Base-by-base conservation (phyloP, 495 filamentous ascomycete genomes). In the Xylaria cubensis region DNA sequence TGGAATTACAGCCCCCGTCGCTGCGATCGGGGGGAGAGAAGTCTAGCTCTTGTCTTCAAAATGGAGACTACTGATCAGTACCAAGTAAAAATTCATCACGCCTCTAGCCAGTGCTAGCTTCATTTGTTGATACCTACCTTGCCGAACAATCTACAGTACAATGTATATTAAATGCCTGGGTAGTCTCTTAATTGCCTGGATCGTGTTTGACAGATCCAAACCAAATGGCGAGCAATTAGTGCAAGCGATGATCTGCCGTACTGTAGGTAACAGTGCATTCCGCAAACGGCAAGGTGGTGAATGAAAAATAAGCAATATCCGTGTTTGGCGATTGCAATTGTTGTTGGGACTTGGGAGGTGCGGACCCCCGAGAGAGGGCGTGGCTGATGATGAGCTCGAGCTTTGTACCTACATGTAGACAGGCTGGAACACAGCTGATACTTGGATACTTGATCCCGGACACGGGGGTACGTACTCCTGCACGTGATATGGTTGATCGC, bases 401-500 rank as follows among this genome's bases (percentile, higher is more conserved):
- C 51, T 42, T 55, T 69, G 65, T 50, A 32, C 36, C 21, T n/a
- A 67, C 64, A 32, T 21, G 19, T n/a, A 63, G 17, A 48, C n/a
- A 61, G 41, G 67, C 67, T 70, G 68, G 55, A 64, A 70, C 68
- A 41, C 68, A 70, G 68, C 42, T 64, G 67, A 51, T 63, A 64
- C 58, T 34, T 32, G 19, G 63, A 32, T 44, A 64, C 61, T 26
- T 64, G 12, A 13, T 42, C 39, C 39, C 39, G 36, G 36, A 39
- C 36, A 39, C 36, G 39, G 61, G 10, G 66, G 29, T 72, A 72
- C 70, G 71, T 69, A 68, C 50, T 48, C 0, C 15, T 12, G 32
- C 65, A 72, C 71, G 64, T 69, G 65, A 68, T 39, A 5, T 6
- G 0, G 19, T 44, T 17, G 13, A 1, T 10, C 21, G 1, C 10